Evolutionary conservation across 2,329 filamentous ascomycete species (phyloP), one percentile per base, ranked within the genome.

Genomic region (Pseudogymnoascus sp.): DNA sequence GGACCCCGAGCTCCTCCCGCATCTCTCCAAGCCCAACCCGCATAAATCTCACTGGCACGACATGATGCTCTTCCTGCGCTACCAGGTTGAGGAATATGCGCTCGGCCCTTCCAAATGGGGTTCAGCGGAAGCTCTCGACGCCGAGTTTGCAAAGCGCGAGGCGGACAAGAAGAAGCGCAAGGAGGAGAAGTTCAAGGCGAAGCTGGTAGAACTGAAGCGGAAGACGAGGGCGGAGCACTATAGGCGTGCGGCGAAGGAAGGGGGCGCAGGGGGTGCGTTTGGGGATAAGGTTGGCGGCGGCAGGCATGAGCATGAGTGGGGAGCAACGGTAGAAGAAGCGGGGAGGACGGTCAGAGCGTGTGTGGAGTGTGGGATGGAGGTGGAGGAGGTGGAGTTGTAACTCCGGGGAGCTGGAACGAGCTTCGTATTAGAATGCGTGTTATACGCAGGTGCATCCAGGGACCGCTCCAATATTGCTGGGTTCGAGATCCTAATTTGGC

Each of bases 1-100:
- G 70, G 95, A 99, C 71, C 83, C 86, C 64, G 89, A 93, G 15
- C 80, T 99, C 1, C 81, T 99, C 0, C 93, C 93, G 0, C 93
- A 96, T 74, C 82, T 99, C 7, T 89, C 90, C 62, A 88, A 88
- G 35, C 93, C 95, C 1, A 99, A 99, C 70, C 95, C 95, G 0
- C 95, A 97, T 77, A 97, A 97, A 74, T 87, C 89, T 0, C 92
- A 93, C 64, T 99, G 92, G 91, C 92, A 97, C 75, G 91, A 96
- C 79, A 99, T 99, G 95, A 96, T 96, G 88, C 83, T 99, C 2
- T 99, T 95, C 73, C 80, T 99, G 21, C 88, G 95, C 0, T 96
- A 86, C 65, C 95, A 99, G 73, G 90, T 99, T 1, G 95, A 99
- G 73, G 91, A 92, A 63, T 97, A 97, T 72, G 95, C 93, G 0